Evolutionary conservation across 352 stramenopile species (phyloP), one percentile per base, ranked within the genome.

Genomic region (Phytophthora quininea): DNA sequence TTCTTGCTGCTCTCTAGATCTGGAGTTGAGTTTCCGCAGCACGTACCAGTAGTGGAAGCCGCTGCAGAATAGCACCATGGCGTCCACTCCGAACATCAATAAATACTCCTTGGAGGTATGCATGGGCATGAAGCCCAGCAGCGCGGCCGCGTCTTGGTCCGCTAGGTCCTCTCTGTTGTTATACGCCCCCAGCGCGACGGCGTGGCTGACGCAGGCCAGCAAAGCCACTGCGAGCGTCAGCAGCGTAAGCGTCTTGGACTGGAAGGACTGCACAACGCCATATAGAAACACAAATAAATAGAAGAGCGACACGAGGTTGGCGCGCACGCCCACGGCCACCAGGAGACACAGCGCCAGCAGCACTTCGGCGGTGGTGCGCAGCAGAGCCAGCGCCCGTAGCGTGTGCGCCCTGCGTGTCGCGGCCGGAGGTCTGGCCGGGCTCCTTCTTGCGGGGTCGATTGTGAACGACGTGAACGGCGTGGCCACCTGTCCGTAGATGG

Each of bases 211-310:
- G 55, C 79, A 80, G 4, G 76, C 78, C 9, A 76, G 24, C 3
- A 84, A 24, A 4, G 88, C 76, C 15, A 94, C 70, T 4, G 68
- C 46, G 11, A 92, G 61, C 40, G 76, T 89, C 15, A 80, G 33
- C 1, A 82, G 50, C n/a, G 82, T 77, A 3, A 91, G 43, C 15
- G 43, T 33, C 3, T 63, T 67, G 10, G 84, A 93, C 59, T 87
- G 70, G 61, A 96, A 91, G 30, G 84, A 90, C 29, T 77, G 67
- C 48, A 92, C 53, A 30, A 86, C 72, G 11, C 86, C 84, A 35
- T 74, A 85, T 58, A 78, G 92, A 48, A 91, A 86, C 7, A 86
- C 71, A 31, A 91, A 64, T 60, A 92, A 77, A 73, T 93, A 93
- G 62, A 79, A 71, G 14, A 86, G 69, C 32, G 83, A 92, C 62